A percentile compares a stretch with the other conserved stretches of the same genome.
These are phyloP conservation scores for Aureobasidium namibiae DNA, from an alignment of 2,329 filamentous ascomycete genomes.

Conservation along the genomic window DNA sequence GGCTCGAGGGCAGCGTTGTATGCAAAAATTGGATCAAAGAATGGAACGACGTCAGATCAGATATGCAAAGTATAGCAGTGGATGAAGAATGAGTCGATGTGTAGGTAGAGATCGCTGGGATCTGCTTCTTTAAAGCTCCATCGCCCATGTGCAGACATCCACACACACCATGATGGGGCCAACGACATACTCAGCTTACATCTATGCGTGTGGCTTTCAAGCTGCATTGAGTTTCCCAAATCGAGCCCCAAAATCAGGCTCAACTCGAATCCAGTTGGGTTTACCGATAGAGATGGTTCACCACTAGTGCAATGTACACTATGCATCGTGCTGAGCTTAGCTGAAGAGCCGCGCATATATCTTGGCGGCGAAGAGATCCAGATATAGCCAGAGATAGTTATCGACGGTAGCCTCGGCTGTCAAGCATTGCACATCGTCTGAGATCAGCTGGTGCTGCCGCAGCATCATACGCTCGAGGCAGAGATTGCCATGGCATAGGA, in stretches of 20 bases:
- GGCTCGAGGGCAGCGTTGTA: not conserved
- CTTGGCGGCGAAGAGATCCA: not conserved
- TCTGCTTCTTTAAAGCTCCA: not conserved
- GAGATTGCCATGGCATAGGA: too few species aligned
- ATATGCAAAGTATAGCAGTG: not conserved
- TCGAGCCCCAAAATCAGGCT: not conserved
- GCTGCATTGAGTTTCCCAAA: not conserved
- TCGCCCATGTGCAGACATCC: not conserved
- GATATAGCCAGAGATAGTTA: not conserved
- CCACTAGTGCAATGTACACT: not conserved
- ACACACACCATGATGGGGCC: not conserved
- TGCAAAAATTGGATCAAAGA: not conserved
- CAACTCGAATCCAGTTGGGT: not conserved
- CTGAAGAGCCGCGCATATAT: not conserved
- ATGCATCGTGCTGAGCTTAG: not conserved
- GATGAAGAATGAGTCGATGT: not conserved
- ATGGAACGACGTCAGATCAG: not conserved
- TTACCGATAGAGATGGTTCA: not conserved
- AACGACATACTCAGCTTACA: not conserved
- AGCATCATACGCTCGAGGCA: too few species aligned
- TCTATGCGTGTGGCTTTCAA: not conserved
- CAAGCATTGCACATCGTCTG: too few species aligned
- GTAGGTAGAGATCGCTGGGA: not conserved
- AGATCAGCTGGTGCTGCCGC: too few species aligned
- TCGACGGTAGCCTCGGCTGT: not conserved